phyloP scores from a whole-genome alignment of 768 basidiomycete genomes.

The Mycena rebaudengoi region DNA sequence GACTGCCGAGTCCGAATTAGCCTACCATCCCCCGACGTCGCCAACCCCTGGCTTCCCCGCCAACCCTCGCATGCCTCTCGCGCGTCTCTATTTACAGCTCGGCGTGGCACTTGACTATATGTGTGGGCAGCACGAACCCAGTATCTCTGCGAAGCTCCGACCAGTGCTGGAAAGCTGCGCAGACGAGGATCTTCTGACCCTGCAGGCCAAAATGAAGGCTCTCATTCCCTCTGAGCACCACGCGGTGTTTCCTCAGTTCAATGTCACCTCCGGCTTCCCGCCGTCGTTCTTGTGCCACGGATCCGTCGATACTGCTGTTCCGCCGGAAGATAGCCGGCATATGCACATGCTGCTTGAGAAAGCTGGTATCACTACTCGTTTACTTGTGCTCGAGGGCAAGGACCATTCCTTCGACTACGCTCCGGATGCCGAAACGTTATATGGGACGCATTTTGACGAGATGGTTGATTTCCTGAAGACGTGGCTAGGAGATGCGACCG shows the following conservation, averaged over 20 bases:
- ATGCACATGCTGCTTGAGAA: constrained; percentile 44
- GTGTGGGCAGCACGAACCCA: constrained; percentile 55
- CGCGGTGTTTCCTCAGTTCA: constrained; percentile 58
- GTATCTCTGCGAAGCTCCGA: constrained; percentile 56
- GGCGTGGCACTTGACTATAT: constrained; percentile 68
- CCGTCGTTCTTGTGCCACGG: constrained; percentile 62
- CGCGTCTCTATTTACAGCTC: constrained; percentile 65
- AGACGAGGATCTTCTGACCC: constrained; percentile 10
- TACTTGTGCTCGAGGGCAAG: constrained; percentile 49
- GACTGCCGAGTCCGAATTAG: constrained; percentile 53
- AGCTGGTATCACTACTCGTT: constrained; percentile 44
- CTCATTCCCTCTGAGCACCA: constrained; percentile 46
- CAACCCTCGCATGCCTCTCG: constrained; percentile 67
- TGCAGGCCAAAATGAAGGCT: constrained; percentile 14
- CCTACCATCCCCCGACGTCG: constrained; percentile 54
- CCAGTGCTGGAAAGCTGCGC: constrained; percentile 21
- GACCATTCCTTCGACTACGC: constrained; percentile 69
- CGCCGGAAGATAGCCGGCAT: constrained; percentile 47
- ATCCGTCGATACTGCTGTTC: constrained; percentile 55
- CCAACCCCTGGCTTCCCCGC: constrained; percentile 66
- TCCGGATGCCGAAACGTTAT: constrained; percentile 49
- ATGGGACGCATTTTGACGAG: constrained; percentile 46
- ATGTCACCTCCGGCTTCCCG: constrained; percentile 52
- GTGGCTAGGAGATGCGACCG: constrained; percentile 15
- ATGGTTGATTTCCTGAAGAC: constrained; percentile 48